Evolutionary conservation across 768 basidiomycete genomes (phyloP).

Genomic region (Leccinum arenicola): DNA sequence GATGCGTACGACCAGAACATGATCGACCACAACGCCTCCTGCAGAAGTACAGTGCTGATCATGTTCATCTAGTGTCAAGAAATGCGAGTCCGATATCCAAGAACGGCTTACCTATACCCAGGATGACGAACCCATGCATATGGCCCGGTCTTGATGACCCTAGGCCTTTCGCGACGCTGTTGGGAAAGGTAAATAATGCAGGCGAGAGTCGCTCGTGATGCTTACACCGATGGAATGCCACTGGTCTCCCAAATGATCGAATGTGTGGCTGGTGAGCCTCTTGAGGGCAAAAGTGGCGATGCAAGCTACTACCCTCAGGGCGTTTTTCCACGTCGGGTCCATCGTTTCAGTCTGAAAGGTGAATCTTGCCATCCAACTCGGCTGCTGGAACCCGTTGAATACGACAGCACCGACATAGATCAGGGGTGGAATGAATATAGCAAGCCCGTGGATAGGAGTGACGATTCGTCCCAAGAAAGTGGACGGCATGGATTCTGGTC

Average conservation of each 20-base stretch:
- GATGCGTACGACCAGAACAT: conserved; percentile 34
- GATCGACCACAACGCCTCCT: conserved; percentile 18
- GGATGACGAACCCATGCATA: conserved; percentile 37
- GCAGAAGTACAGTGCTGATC: conserved; percentile 16
- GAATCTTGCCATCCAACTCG: conserved; percentile 28
- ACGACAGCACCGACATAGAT: conserved; percentile 24
- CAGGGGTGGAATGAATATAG: conserved; percentile 18
- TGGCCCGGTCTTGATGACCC: conserved; percentile 31
- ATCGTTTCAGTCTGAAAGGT: conserved; percentile 11
- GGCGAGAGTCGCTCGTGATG: not conserved
- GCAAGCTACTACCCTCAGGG: conserved; percentile 20
- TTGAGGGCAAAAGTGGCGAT: conserved; percentile 10
- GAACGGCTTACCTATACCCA: conserved; percentile 22
- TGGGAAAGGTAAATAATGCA: not conserved
- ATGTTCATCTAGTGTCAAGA: not conserved
- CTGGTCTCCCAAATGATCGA: conserved; percentile 24
- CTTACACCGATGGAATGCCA: conserved; percentile 28
- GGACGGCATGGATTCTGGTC: conserved; percentile 12
- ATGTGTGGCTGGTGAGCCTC: not conserved
- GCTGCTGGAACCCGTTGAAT: conserved; percentile 26
- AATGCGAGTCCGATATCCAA: too few species aligned
- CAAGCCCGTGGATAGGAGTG: conserved; percentile 24
- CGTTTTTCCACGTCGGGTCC: conserved; percentile 10
- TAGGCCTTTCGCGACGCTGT: conserved; percentile 30
- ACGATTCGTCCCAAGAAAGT: conserved; percentile 22